phyloP scores from a whole-genome alignment of 2,329 filamentous ascomycete genomes.

The Colletotrichum sp. region DNA sequence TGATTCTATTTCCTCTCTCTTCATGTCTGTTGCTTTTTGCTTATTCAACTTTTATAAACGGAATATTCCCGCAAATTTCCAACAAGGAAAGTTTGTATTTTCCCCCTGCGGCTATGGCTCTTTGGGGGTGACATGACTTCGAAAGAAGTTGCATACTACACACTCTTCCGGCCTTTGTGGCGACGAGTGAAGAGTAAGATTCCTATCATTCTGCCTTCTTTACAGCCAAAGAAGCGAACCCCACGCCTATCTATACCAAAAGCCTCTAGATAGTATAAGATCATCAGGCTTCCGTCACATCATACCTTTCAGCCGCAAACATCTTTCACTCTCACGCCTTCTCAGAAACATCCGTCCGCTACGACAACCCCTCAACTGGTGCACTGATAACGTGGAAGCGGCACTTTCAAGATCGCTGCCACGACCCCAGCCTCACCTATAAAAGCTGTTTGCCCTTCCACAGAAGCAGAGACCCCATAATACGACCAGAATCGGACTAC shows the following conservation, averaged over 20 bases:
- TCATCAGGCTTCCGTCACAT: not conserved
- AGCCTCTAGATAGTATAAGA: not conserved
- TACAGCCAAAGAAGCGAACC: fast-evolving
- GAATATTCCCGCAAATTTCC: fast-evolving
- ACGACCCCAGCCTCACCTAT: not conserved
- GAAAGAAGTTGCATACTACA: not conserved
- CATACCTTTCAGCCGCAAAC: fast-evolving
- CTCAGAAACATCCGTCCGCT: not conserved
- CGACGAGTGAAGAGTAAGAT: not conserved
- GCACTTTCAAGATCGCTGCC: not conserved
- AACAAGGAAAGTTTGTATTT: not conserved
- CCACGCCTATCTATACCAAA: fast-evolving
- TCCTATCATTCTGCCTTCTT: not conserved
- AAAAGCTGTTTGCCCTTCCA: too few relatives aligned
- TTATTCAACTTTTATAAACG: not conserved
- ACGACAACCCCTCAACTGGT: not conserved
- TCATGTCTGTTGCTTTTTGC: not conserved
- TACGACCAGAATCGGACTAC: too few relatives aligned
- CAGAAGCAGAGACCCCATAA: not conserved
- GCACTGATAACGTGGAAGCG: fast-evolving
- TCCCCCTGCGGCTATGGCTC: fast-evolving
- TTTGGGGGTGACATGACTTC: fast-evolving
- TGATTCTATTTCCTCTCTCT: not conserved
- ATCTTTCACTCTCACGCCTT: not conserved
- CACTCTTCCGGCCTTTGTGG: fast-evolving